A percentile compares a stretch with the other conserved stretches of the same genome.
phyloP scores from a whole-genome alignment of 352 stramenopile species.

The Saprolegnia parasitica region DNA sequence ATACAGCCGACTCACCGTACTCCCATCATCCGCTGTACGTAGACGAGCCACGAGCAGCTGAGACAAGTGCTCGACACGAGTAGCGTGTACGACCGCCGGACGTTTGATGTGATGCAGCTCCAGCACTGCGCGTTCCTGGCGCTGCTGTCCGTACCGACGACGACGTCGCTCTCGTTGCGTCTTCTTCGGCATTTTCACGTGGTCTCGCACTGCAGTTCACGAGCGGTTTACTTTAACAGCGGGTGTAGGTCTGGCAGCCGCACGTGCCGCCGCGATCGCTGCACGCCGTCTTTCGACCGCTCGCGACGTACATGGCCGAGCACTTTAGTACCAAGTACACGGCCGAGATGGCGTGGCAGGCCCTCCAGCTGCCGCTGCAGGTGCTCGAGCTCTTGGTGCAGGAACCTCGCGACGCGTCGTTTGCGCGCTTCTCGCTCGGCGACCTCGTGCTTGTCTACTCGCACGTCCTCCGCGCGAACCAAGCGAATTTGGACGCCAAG shows the following conservation, averaged over 20 bases:
- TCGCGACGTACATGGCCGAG: slow-evolving; percentile 8
- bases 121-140: background rate
- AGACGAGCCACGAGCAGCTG: slow-evolving; percentile 48
- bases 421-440: slow-evolving; percentile 21
- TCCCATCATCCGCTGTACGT: background rate
- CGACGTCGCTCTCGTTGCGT: slow-evolving; percentile 33
- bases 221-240: background rate
- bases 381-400: slow-evolving; percentile 9
- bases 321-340: background rate
- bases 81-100: slow-evolving; percentile 30
- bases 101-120: slow-evolving; percentile 21
- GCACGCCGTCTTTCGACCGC: slow-evolving; percentile 12
- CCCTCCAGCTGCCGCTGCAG: slow-evolving; percentile 14
- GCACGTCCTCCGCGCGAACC: background rate
- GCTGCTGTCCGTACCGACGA: background rate
- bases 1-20: background rate
- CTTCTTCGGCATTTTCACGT: slow-evolving; percentile 64
- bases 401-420: slow-evolving; percentile 1
- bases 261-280: slow-evolving; percentile 1
- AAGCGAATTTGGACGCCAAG: slow-evolving; percentile 15
- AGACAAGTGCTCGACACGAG: slow-evolving; percentile 54
- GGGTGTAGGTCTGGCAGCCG: slow-evolving; percentile 14
- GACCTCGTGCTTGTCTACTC: slow-evolving; percentile 20
- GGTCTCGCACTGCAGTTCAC: slow-evolving; percentile 28
- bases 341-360: slow-evolving; percentile 6